Conservation (phyloP, 2,329 filamentous ascomycete species). For the Diaporthe citri region DNA sequence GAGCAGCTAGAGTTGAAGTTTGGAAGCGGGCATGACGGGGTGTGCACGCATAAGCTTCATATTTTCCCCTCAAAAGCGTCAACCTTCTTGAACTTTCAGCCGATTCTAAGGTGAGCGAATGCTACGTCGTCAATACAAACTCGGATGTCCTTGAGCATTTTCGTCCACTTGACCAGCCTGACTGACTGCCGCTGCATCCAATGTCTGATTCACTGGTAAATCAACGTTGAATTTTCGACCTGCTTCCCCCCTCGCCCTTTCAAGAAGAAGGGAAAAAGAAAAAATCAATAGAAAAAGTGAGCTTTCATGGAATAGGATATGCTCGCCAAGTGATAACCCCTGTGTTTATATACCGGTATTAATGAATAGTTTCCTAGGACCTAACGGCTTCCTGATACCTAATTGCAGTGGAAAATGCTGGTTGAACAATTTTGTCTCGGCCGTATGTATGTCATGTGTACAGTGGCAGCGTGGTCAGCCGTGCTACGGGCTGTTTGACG, state of each 20-base stretch:
- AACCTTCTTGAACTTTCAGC: too few species aligned
- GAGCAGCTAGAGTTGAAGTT: not conserved
- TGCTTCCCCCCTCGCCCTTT: too few species aligned
- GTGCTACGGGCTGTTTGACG: not conserved
- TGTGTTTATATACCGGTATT: not conserved
- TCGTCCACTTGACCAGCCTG: too few species aligned
- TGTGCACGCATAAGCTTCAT: not conserved
- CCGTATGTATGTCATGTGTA: not conserved
- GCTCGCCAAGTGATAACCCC: accelerated
- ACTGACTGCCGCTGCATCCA: not conserved
- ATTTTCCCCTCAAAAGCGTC: not conserved
- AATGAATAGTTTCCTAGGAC: too few species aligned
- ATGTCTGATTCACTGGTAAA: not conserved
- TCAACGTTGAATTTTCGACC: too few species aligned
- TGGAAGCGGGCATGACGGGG: not conserved
- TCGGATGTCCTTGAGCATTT: too few species aligned
- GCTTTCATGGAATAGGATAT: not conserved
- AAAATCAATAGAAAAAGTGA: too few species aligned
- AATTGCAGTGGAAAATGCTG: not conserved
- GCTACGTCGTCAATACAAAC: too few species aligned
- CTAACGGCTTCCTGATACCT: too few species aligned
- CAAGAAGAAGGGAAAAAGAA: too few species aligned
- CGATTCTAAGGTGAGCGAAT: too few species aligned
- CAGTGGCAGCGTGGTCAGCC: not conserved
- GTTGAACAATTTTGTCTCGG: not conserved